These are phyloP conservation scores for Lentinula boryana DNA, from an alignment of 768 basidiomycete species.

Conservation along the genomic window DNA sequence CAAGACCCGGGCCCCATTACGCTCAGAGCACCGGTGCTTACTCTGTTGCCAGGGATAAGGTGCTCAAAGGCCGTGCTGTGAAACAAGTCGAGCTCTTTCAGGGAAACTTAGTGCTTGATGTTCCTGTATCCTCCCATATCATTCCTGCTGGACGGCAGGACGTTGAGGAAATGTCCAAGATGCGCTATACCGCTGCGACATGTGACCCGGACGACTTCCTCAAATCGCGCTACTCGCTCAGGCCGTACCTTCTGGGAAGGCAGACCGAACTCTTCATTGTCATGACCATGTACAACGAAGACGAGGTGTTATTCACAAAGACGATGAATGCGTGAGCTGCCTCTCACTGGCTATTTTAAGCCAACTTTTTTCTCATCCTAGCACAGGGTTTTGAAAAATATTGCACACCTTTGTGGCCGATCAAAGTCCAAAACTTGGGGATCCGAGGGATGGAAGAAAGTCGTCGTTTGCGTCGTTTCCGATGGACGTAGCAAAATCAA, in stretches of 20 bases:
- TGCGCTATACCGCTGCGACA: slow-evolving; percentile 85
- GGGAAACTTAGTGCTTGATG: slow-evolving; percentile 82
- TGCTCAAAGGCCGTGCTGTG: slow-evolving; percentile 76
- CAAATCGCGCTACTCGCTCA: slow-evolving; percentile 67
- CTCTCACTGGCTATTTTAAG: not conserved
- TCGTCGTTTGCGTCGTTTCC: slow-evolving; percentile 83
- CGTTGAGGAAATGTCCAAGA: slow-evolving; percentile 73
- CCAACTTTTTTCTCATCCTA: not conserved
- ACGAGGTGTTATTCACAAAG: slow-evolving; percentile 68
- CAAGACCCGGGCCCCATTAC: slow-evolving; percentile 42
- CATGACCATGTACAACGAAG: slow-evolving; percentile 97
- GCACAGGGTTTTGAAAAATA: slow-evolving; percentile 76
- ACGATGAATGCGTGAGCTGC: slow-evolving; percentile 78
- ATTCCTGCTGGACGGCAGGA: slow-evolving; percentile 58
- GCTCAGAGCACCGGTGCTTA: slow-evolving; percentile 50
- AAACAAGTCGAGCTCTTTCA: slow-evolving; percentile 75
- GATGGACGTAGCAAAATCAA: slow-evolving; percentile 85
- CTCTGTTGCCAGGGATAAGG: slow-evolving; percentile 66
- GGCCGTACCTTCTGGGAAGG: slow-evolving; percentile 74
- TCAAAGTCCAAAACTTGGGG: slow-evolving; percentile 77
- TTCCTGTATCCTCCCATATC: slow-evolving; percentile 74
- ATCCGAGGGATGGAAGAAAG: slow-evolving; percentile 85
- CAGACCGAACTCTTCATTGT: slow-evolving; percentile 92
- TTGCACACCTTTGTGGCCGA: slow-evolving; percentile 71
- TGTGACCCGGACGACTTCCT: slow-evolving; percentile 90